Evolutionary conservation across 768 basidiomycete species (phyloP), one percentile per base, ranked within the genome.

Genomic region (Boletus subcaerulescens): DNA sequence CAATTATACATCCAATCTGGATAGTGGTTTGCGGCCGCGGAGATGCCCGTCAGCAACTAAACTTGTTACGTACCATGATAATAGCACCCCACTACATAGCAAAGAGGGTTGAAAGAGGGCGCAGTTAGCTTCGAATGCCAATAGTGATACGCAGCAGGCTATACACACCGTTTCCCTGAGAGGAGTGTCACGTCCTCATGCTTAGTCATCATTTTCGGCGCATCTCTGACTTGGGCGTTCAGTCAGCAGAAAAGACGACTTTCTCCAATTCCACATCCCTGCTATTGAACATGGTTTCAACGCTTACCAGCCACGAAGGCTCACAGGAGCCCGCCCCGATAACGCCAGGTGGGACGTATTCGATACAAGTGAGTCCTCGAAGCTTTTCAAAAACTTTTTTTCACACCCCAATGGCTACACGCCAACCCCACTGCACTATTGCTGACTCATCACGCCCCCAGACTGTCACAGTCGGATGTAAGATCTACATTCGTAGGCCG

Each of bases 381-480:
- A 22, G 46, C 15, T 60, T 50, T 63, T 52, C 59, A 61, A 29
- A 26, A 26, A 26, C 26, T 29, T 29, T 59, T 67, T 71, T 69
- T 70, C 60, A 57, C 65, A 12, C 53, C 58, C 56, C 48, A 40
- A 36, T 26, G 36, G 47, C 55, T 58, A 60, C 54, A 55, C 61
- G 48, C 26, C 26, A 58, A 55, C 29, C 55, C 45, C 24, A 36
- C 7, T 3, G 39, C 13, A 26, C 29, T 9, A 11, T 51, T 71
- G 69, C 69, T 71, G 71, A 72, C 69, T 71, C 69, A 73, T 69
- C 64, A 73, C 56, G 29, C 47, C 22, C 26, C 55, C 56, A 93
- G 94, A 87, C 85, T 35, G 85, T 98, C 62, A 81, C 84, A 56
- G 90, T 94, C 64, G 97, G 97, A 53, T 98, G 95, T 78, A 98